Conservation (phyloP, 2,329 filamentous ascomycete species). For the Trichophyton benhamiae region DNA sequence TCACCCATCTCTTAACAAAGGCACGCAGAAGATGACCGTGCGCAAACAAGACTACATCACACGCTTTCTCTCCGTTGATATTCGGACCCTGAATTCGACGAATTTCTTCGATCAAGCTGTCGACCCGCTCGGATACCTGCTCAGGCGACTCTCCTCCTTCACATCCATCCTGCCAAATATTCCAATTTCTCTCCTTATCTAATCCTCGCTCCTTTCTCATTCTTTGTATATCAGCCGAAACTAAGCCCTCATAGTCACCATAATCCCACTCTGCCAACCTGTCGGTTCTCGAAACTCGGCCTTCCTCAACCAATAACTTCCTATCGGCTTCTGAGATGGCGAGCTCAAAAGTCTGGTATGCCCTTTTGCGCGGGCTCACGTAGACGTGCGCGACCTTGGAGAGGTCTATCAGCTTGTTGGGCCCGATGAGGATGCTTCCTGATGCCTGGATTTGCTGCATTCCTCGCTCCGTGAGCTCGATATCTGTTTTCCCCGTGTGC, state of each 20-base stretch:
- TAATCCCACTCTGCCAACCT: slow-evolving; percentile 51
- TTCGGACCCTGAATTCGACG: slow-evolving; percentile 27
- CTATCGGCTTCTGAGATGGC: slow-evolving; percentile 25
- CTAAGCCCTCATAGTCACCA: slow-evolving; percentile 49
- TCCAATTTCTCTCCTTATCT: slow-evolving; percentile 27
- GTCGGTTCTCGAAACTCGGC: slow-evolving; percentile 39
- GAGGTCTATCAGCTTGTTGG: slow-evolving; percentile 42
- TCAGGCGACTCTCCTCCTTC: slow-evolving; percentile 40
- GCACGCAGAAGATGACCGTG: slow-evolving; percentile 37
- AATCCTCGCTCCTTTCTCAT: slow-evolving; percentile 37
- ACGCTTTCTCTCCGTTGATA: slow-evolving; percentile 30
- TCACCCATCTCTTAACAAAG: slow-evolving; percentile 38
- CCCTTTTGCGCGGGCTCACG: slow-evolving; percentile 40
- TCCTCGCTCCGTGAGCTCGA: slow-evolving; percentile 32
- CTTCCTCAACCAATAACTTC: slow-evolving; percentile 13
- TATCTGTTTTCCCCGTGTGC: slow-evolving; percentile 36
- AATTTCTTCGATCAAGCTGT: slow-evolving; percentile 33
- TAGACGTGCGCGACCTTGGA: slow-evolving; percentile 36
- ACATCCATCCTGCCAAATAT: slow-evolving; percentile 47
- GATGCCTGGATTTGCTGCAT: slow-evolving; percentile 36
- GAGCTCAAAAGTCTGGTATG: slow-evolving; percentile 38
- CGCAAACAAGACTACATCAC: slow-evolving; percentile 30
- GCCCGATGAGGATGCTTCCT: slow-evolving; percentile 37
- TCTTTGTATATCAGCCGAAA: slow-evolving; percentile 39
- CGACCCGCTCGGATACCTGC: slow-evolving; percentile 32